Evolutionary conservation across 768 basidiomycete genomes (phyloP), one percentile per base, ranked within the genome.

Genomic region (Collybia sordida): DNA sequence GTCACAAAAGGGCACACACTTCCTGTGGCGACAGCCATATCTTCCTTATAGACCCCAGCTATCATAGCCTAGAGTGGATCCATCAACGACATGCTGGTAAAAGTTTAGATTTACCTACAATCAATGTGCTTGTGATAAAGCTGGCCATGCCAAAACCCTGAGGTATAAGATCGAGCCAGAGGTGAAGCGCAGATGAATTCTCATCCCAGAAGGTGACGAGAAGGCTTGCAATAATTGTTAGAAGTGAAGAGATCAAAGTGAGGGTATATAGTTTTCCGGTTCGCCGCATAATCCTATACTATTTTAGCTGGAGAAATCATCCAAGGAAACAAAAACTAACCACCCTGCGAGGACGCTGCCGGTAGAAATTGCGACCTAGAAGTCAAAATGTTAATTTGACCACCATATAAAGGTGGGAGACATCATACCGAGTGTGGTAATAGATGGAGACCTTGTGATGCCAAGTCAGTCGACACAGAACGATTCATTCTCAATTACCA

Each of bases 261-360:
- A 95, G 75, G 42, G 64, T 74, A 68, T 90, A 95, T 46, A 96
- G 81, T 68, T 87, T 90, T 24, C 93, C 95, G 1, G 93, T 95
- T 58, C 72, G 78, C 47, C 86, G 82, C 90, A 92, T 93, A 62
- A 88, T 66, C 91, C 89, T 91, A 60, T 43, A 54, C 58, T 36
- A 28, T 24, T 28, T 60, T 34, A 55, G 44, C 37, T 51, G 51
- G 36, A 55, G 25, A 49, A 51, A 41, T 36, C 48, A 45, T 41
- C 49, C 45, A 41, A 48, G 44, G 1, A 45, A 34, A 49, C 49
- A 42, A 19, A 39, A 21, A 71, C 80, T 58, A 65, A 88, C 85
- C 86, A 95, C 59, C 96, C 96, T 36, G 92, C 91, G 43, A 86
- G 75, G 25, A 99, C 78, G 54, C 93, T 95, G 19, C 96, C 96